Percentiles rank a stretch among this genome's conserved stretches.
phyloP scores from a whole-genome alignment of 169 alveolate genomes.

The Cryptosporidium xiaoi region DNA sequence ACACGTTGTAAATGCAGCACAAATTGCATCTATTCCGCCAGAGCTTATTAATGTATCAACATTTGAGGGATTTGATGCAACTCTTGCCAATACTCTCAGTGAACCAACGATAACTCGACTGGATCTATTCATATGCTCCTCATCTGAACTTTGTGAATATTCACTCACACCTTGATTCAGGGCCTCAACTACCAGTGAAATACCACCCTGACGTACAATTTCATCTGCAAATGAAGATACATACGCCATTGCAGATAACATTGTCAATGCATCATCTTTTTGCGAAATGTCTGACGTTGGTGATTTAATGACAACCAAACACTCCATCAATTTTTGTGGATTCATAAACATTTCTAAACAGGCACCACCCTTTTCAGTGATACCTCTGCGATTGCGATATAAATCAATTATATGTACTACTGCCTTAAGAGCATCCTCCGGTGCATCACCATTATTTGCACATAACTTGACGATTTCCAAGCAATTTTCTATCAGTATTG shows the following conservation, averaged over 20 bases:
- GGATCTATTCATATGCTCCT: slow-evolving; percentile 77
- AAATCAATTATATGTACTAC: slow-evolving; percentile 68
- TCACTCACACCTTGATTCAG: slow-evolving; percentile 86
- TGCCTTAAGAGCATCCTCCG: slow-evolving; percentile 68
- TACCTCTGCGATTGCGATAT: slow-evolving; percentile 55
- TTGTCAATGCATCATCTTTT: slow-evolving; percentile 89
- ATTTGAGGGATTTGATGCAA: slow-evolving; percentile 86
- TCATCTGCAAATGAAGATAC: slow-evolving; percentile 90
- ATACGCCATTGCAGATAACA: slow-evolving; percentile 90
- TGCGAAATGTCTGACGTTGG: slow-evolving; percentile 86
- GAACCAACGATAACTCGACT: slow-evolving; percentile 86
- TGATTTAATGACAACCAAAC: slow-evolving; percentile 86
- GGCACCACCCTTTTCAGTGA: slow-evolving; percentile 87
- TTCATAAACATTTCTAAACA: slow-evolving; percentile 88
- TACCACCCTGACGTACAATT: slow-evolving; percentile 90
- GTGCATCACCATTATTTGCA: slow-evolving; percentile 63
- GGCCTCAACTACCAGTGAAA: slow-evolving; percentile 87
- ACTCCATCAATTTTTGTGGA: slow-evolving; percentile 87
- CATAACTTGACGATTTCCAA: slow-evolving; percentile 54
- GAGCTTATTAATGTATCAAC: slow-evolving; percentile 85
- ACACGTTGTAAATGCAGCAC: slow-evolving; percentile 87
- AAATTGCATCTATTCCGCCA: slow-evolving; percentile 89
- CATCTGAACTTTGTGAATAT: slow-evolving; percentile 84
- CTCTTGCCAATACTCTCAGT: slow-evolving; percentile 87
- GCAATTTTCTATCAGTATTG: slow-evolving; percentile 42